Percentiles rank a stretch among this genome's conserved stretches.
These are phyloP conservation scores for Camellia japonica DNA, from an alignment of 148 eudicot species.

Conservation along the genomic window DNA sequence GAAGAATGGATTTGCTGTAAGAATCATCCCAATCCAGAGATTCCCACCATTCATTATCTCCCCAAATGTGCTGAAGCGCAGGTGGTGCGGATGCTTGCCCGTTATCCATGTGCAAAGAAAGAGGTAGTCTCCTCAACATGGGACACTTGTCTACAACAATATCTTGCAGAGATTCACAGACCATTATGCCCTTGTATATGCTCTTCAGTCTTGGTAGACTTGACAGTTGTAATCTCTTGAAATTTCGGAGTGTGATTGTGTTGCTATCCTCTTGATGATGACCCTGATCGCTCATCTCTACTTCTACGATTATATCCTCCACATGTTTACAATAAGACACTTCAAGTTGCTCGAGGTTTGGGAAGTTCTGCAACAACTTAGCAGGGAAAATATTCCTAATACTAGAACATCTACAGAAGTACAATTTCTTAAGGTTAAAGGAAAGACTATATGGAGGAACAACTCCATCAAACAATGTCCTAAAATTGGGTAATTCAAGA, in stretches of 20 bases:
- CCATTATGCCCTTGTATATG: neutral
- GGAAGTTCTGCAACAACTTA: conserved; percentile 1
- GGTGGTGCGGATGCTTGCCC: neutral
- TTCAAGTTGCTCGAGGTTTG: neutral
- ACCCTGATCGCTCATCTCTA: neutral
- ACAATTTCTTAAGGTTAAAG: neutral
- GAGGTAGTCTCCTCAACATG: neutral
- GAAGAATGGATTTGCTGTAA: too few species aligned
- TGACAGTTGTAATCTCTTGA: neutral
- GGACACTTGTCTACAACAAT: neutral
- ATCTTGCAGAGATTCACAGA: neutral
- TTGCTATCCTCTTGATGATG: neutral
- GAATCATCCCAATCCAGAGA: neutral
- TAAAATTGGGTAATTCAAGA: neutral
- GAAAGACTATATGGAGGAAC: neutral
- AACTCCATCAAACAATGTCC: neutral
- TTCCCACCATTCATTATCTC: neutral
- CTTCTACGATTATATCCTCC: neutral
- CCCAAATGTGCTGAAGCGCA: neutral
- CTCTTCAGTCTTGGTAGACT: neutral
- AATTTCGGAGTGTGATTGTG: neutral
- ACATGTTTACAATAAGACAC: neutral
- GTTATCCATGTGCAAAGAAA: neutral
- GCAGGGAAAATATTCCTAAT: neutral
- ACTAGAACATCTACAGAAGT: neutral